These are phyloP conservation scores for Blastomyces parvus DNA, from an alignment of 2,329 filamentous ascomycete species.

Conservation along the genomic window DNA sequence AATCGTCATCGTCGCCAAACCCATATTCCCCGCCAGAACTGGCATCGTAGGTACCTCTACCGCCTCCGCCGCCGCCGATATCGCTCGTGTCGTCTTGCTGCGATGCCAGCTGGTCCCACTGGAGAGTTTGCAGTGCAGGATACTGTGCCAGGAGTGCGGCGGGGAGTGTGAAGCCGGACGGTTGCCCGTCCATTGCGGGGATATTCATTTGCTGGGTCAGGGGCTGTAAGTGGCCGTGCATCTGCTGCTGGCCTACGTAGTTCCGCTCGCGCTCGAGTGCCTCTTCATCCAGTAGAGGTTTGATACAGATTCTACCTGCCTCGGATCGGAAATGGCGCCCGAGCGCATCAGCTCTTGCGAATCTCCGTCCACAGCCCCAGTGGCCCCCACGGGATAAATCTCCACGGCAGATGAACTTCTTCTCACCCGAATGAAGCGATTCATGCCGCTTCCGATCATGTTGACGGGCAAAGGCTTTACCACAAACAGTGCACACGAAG, in stretches of 20 bases:
- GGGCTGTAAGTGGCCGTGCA: constrained; percentile 50
- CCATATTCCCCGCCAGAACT: constrained; percentile 37
- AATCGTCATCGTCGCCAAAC: constrained; percentile 35
- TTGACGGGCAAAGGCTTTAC: constrained; percentile 93
- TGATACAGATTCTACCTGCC: constrained; percentile 91
- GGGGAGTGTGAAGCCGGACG: constrained; percentile 61
- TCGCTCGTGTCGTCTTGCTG: constrained; percentile 48
- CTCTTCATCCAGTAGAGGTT: constrained; percentile 93
- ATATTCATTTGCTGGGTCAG: constrained; percentile 50
- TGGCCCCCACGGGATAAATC: constrained; percentile 71
- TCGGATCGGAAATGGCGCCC: constrained; percentile 93
- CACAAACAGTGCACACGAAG: constrained; percentile 93
- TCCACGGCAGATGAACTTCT: constrained; percentile 96
- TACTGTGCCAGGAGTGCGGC: constrained; percentile 85
- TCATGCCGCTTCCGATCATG: constrained; percentile 97
- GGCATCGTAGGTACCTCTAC: constrained; percentile 40
- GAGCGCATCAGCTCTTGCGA: constrained; percentile 88
- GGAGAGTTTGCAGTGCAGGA: constrained; percentile 80
- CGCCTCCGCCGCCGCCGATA: constrained; percentile 55
- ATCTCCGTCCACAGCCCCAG: constrained; percentile 89
- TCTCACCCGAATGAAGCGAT: constrained; percentile 90
- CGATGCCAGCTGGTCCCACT: constrained; percentile 67
- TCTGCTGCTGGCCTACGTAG: constrained; percentile 57
- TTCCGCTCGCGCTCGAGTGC: constrained; percentile 67
- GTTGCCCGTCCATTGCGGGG: constrained; percentile 50